These are phyloP conservation scores for Aspergillus ostianus DNA, from an alignment of 495 filamentous ascomycete genomes.

Conservation along the genomic window DNA sequence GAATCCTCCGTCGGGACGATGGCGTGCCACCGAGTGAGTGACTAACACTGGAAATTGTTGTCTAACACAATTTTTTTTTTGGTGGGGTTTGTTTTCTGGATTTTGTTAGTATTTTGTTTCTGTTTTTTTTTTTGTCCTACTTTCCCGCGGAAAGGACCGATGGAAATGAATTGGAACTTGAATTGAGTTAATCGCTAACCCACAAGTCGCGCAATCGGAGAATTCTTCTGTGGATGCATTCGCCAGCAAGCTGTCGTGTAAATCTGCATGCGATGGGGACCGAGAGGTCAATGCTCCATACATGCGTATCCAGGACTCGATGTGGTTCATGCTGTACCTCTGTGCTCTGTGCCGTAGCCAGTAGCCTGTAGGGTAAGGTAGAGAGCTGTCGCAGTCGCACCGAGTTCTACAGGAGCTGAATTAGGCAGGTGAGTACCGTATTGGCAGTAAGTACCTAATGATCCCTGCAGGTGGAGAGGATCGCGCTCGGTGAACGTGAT, in stretches of 20 bases:
- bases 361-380: neutral
- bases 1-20: conserved; percentile 6
- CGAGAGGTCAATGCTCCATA: neutral
- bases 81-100: neutral
- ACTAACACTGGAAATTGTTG: neutral
- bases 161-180: neutral
- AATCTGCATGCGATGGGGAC: neutral
- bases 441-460: neutral
- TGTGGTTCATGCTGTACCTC: neutral
- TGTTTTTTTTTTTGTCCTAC: neutral
- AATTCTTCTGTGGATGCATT: neutral
- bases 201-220: neutral
- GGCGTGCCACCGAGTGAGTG: neutral
- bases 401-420: neutral
- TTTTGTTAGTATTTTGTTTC: neutral
- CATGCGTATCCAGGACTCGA: neutral
- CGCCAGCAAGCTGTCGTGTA: neutral
- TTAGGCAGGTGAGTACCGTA: neutral
- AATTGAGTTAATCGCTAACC: neutral
- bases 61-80: neutral
- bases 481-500: neutral
- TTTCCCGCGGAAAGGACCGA: conserved; percentile 21
- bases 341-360: neutral
- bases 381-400: neutral
- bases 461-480: neutral